Base-by-base conservation (phyloP, 1,284 basidiomycete genomes). In the Boletus smithii region DNA sequence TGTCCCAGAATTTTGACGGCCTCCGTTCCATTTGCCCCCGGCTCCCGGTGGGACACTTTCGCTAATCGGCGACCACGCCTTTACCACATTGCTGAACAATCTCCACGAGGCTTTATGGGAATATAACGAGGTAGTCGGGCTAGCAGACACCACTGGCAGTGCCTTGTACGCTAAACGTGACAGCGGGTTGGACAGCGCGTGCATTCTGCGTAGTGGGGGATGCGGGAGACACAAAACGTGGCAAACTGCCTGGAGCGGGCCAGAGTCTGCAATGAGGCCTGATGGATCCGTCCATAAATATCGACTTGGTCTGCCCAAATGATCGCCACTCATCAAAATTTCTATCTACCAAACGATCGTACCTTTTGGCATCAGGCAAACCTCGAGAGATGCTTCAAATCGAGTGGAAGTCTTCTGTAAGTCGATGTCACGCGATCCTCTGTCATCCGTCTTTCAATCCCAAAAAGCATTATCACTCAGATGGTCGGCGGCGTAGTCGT, bases 401-500 rank as follows among this genome's bases (percentile, higher is more conserved):
- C 35, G 73, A 75, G 50, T 75, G 73, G 73, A 67, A 74, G 37
- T 65, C 72, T 36, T 60, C 68, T 31, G 64, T 66, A 45, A 47
- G 64, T 54, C 10, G 32, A 40, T 42, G 32, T 55, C 17, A 38
- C 16, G 35, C 31, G 22, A 54, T 36, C n/a, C 22, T 42, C n/a
- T 24, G 22, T n/a, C 14, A 27, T 18, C 33, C 16, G 17, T 36
- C 48, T 42, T 43, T 54, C 26, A 54, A 35, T 24, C 38, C 38
- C 29, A 13, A 53, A 42, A 45, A 68, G 63, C 54, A 76, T 69
- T 76, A 75, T 59, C 69, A 73, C 54, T 60, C 70, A 37, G 71
- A 81, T 58, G 79, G 80, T 26, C 70, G 73, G 41, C 69, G 66
- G 42, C 72, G 75, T 11, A 66, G 60, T 51, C 73, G 66, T 37